Conservation (phyloP, 192 early-diverging fungal species). For the Umbelopsis vinacea region DNA sequence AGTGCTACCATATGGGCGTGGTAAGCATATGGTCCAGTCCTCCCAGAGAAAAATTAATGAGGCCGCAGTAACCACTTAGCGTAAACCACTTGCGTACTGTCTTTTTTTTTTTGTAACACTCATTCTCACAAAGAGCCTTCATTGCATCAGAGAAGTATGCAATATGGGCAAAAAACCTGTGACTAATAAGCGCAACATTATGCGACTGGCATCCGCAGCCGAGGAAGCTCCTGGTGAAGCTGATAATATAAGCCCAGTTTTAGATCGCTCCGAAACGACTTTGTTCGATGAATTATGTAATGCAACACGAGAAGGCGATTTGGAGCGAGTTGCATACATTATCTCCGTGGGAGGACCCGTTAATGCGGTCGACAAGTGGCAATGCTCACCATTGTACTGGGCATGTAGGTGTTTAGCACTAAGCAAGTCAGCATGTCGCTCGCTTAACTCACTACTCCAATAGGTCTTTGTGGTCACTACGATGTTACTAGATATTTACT, state of each 20-base stretch:
- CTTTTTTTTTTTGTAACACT: no score
- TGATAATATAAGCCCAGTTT: conserved; percentile 12
- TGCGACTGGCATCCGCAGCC: conserved; percentile 13
- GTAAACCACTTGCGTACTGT: no score
- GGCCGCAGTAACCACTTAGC: no score
- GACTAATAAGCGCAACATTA: conserved; percentile 20
- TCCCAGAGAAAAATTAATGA: no score
- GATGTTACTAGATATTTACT: conserved; percentile 49
- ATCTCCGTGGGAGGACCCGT: conserved; percentile 44
- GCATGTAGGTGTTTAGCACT: conserved; percentile 31
- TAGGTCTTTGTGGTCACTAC: conserved; percentile 50
- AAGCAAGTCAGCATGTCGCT: neutral
- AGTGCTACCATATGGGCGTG: no score
- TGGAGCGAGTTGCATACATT: conserved; percentile 46
- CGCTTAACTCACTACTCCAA: conserved; percentile 20
- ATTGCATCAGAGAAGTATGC: neutral
- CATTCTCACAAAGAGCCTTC: no score
- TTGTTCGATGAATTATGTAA: conserved; percentile 47
- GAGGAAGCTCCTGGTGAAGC: neutral
- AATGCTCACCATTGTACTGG: conserved; percentile 51
- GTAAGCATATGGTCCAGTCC: no score
- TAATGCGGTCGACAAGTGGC: conserved; percentile 54
- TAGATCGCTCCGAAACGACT: conserved; percentile 28
- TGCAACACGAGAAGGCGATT: conserved; percentile 47
- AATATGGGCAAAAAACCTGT: conserved; percentile 21